A percentile compares a stretch with the other conserved stretches of the same genome.
phyloP scores from a whole-genome alignment of 2,329 filamentous ascomycete species.

The Diaporthe citriasiana region DNA sequence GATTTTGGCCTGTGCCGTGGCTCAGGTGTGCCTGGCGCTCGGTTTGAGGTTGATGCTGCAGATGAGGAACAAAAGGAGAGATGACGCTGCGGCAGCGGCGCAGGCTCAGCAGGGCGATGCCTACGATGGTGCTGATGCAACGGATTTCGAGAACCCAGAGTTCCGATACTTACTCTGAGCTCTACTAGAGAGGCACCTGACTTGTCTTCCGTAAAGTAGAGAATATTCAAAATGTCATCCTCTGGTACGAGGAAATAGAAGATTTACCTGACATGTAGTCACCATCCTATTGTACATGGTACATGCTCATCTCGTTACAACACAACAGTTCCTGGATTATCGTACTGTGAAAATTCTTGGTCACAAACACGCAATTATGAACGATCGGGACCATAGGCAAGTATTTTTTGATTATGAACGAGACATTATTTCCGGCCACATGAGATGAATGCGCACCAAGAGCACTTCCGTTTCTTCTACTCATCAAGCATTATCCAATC shows the following conservation, averaged over 20 bases:
- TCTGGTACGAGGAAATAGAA: not conserved
- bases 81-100: slow-evolving; percentile 48
- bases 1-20: slow-evolving; percentile 61
- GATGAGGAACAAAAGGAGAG: slow-evolving; percentile 56
- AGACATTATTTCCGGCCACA: not conserved
- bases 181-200: slow-evolving; percentile 11
- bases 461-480: not conserved
- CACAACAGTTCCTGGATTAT: too few relatives aligned
- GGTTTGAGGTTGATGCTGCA: slow-evolving; percentile 53
- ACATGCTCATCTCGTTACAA: not conserved
- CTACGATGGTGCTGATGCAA: slow-evolving; percentile 50
- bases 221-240: not conserved
- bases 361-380: not conserved
- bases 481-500: slow-evolving; percentile 6
- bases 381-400: too few relatives aligned
- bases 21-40: slow-evolving; percentile 56
- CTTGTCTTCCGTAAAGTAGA: not conserved
- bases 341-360: not conserved
- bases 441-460: not conserved
- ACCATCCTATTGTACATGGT: not conserved
- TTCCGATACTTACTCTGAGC: slow-evolving; percentile 49
- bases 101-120: slow-evolving; percentile 46
- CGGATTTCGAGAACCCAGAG: slow-evolving; percentile 55
- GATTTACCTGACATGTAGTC: not conserved
- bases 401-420: not conserved